Conservation (phyloP, 805 yeast species). For the Sugiyamaella valdiviana region DNA sequence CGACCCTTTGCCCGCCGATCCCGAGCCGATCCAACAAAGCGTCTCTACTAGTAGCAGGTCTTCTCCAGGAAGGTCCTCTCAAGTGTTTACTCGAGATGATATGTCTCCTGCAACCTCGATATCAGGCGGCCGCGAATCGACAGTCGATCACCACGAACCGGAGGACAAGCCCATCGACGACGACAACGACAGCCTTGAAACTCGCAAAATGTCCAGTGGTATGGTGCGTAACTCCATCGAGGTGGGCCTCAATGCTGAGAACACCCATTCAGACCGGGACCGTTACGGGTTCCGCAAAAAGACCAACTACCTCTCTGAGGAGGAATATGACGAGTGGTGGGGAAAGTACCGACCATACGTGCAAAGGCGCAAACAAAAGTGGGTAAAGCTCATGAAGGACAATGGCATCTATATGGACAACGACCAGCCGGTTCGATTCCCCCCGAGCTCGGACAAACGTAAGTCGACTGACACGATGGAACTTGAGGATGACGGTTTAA, state of each 20-base stretch:
- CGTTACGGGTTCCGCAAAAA: slow-evolving; percentile 83
- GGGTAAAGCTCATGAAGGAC: slow-evolving; percentile 62
- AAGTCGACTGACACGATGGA: neutral
- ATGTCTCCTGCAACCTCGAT: neutral
- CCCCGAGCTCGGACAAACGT: slow-evolving; percentile 27
- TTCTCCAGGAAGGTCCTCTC: neutral
- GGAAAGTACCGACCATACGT: slow-evolving; percentile 55
- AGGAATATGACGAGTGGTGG: slow-evolving; percentile 74
- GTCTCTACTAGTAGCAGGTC: neutral
- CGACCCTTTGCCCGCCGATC: neutral
- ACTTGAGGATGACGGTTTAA: neutral
- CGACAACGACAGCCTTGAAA: neutral
- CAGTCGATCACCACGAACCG: neutral
- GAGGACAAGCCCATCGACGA: neutral
- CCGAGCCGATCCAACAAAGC: neutral
- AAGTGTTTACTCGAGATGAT: neutral
- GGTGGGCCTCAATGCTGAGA: slow-evolving; percentile 4
- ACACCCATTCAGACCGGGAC: slow-evolving; percentile 39
- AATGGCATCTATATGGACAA: slow-evolving; percentile 46
- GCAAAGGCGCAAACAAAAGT: slow-evolving; percentile 62
- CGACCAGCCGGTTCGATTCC: slow-evolving; percentile 36
- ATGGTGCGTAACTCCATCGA: slow-evolving; percentile 17
- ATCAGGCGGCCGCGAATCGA: neutral
- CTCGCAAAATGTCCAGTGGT: neutral
- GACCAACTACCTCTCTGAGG: slow-evolving; percentile 44